phyloP scores from a whole-genome alignment of 1,139 yeast genomes.

The Zygosaccharomyces sapae region DNA sequence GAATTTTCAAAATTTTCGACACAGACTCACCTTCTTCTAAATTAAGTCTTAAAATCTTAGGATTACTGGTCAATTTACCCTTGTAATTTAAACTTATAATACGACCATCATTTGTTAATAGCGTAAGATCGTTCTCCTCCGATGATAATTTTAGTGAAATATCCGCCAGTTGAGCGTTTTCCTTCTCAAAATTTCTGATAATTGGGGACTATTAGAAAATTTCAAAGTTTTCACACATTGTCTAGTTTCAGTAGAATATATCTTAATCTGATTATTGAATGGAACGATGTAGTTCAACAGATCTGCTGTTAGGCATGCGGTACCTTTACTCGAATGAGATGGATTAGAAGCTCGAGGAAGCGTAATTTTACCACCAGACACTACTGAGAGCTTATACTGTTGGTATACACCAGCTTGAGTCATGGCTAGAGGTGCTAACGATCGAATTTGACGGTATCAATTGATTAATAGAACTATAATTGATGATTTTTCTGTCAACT shows the following conservation, averaged over 20 bases:
- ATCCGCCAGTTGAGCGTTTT: constrained; percentile 20
- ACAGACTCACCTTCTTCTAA: constrained; percentile 22
- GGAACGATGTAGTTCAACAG: constrained; percentile 61
- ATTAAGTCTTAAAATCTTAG: constrained; percentile 18
- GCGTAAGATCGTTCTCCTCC: constrained; percentile 24
- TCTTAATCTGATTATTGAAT: constrained; percentile 65
- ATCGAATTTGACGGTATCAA: not conserved
- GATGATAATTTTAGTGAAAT: constrained; percentile 18
- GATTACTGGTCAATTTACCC: constrained; percentile 30
- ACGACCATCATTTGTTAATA: constrained; percentile 29
- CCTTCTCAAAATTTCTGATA: constrained; percentile 26
- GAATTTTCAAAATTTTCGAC: constrained; percentile 23
- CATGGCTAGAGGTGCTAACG: constrained; percentile 5
- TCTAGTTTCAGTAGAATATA: constrained; percentile 70
- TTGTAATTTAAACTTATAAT: constrained; percentile 29
- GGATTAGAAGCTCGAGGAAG: constrained; percentile 26
- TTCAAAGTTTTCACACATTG: constrained; percentile 69
- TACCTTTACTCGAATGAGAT: constrained; percentile 28
- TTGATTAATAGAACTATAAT: not conserved
- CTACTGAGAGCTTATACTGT: constrained; percentile 46
- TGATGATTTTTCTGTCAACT: constrained; percentile 38
- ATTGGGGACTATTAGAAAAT: constrained; percentile 36
- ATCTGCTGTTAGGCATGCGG: constrained; percentile 45
- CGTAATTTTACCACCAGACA: constrained; percentile 67
- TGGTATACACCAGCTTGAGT: constrained; percentile 22